A percentile compares a stretch with the other conserved stretches of the same genome.
phyloP scores from a whole-genome alignment of 2,329 filamentous ascomycete genomes.

The Xylaria sp. region DNA sequence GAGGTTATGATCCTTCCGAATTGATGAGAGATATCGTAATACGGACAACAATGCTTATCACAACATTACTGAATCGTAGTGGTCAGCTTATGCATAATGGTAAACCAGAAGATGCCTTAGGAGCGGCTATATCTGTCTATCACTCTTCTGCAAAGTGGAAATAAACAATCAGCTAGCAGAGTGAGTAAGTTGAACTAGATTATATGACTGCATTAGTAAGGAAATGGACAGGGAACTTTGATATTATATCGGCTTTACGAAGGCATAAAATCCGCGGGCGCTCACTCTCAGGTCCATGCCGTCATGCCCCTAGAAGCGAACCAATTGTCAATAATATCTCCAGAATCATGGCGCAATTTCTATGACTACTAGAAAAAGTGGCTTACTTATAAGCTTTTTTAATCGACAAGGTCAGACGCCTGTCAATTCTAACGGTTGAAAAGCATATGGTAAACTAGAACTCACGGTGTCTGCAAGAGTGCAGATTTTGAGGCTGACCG shows the following conservation, averaged over 20 bases:
- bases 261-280: background rate
- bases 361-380: background rate
- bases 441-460: background rate
- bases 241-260: slow-evolving; percentile 9
- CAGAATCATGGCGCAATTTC: background rate
- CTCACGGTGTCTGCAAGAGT: background rate
- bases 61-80: background rate
- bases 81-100: background rate
- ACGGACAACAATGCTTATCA: background rate
- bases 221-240: background rate
- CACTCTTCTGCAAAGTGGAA: background rate
- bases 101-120: background rate
- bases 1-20: background rate
- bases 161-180: background rate
- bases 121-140: background rate
- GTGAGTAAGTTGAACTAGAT: background rate
- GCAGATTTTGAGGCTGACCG: background rate
- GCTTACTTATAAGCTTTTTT: background rate
- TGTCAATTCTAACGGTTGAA: background rate
- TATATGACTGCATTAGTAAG: background rate
- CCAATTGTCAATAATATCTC: background rate
- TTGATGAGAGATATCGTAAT: background rate
- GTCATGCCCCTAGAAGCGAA: background rate
- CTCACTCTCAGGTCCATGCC: background rate
- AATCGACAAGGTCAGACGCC: background rate